Conservation (phyloP, 2,329 filamentous ascomycete species). For the Beauveria asiatica region DNA sequence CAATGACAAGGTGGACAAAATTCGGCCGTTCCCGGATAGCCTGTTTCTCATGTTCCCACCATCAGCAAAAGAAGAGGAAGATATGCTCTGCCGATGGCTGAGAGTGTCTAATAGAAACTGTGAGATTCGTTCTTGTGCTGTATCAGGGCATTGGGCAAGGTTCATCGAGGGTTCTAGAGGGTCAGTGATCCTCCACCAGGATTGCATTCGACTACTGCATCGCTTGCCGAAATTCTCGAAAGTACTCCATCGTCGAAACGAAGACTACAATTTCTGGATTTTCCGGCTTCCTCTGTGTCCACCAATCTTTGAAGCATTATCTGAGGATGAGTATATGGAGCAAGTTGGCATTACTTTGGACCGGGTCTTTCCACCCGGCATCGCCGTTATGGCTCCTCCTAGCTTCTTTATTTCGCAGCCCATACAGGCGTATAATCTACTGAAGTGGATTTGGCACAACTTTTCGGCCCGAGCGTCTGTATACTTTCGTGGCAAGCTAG, state of each 20-base stretch:
- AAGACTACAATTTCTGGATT: conserved; percentile 30
- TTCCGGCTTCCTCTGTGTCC: conserved; percentile 20
- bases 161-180: conserved; percentile 28
- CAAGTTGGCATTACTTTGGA: conserved; percentile 17
- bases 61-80: conserved; percentile 23
- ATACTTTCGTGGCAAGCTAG: conserved; percentile 18
- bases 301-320: background rate
- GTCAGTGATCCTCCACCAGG: conserved; percentile 38
- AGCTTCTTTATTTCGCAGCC: conserved; percentile 34
- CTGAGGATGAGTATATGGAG: conserved; percentile 11
- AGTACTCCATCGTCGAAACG: conserved; percentile 23
- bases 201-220: conserved; percentile 27
- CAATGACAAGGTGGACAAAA: background rate
- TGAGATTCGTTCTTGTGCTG: conserved; percentile 32
- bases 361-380: conserved; percentile 24
- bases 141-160: conserved; percentile 37
- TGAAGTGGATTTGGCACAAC: conserved; percentile 27
- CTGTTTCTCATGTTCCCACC: conserved; percentile 44
- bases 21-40: conserved; percentile 9
- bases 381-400: conserved; percentile 31
- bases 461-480: conserved; percentile 12
- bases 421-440: conserved; percentile 23
- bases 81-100: conserved; percentile 38
- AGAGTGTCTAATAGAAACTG: conserved; percentile 29
- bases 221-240: conserved; percentile 29